Conservation (phyloP, 352 stramenopile genomes). For the Globisporangium radiosum region DNA sequence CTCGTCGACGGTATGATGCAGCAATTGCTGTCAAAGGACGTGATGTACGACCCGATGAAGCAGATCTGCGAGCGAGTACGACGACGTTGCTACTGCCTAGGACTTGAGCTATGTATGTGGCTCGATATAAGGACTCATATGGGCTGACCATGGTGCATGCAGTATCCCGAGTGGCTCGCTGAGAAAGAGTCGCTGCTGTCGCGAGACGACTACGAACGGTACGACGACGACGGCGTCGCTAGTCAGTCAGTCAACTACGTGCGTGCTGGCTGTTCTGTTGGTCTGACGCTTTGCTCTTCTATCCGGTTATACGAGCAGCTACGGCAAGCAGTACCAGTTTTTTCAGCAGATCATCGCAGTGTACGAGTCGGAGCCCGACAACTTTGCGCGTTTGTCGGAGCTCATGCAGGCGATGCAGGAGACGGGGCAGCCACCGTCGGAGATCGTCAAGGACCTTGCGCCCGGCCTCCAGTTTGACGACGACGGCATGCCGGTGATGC, state of each 20-base stretch:
- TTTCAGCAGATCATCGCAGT: conserved; percentile 96
- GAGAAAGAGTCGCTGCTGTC: conserved; percentile 87
- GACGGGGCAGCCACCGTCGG: conserved; percentile 92
- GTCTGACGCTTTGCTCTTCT: not conserved
- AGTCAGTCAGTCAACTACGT: no score
- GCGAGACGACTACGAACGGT: conserved; percentile 90
- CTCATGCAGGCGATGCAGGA: conserved; percentile 96
- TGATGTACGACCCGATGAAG: conserved; percentile 99
- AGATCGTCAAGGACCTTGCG: conserved; percentile 98
- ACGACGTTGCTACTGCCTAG: not conserved
- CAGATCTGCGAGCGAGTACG: conserved; percentile 86
- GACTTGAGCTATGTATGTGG: no score
- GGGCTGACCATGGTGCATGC: not conserved
- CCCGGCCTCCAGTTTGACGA: conserved; percentile 61
- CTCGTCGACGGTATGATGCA: conserved; percentile 98
- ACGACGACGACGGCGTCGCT: not conserved
- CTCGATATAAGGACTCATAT: no score
- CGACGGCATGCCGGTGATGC: conserved; percentile 96
- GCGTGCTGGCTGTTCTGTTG: no score
- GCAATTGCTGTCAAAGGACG: conserved; percentile 95
- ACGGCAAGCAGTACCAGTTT: conserved; percentile 96
- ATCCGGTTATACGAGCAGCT: conserved; percentile 30
- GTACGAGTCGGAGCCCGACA: conserved; percentile 96
- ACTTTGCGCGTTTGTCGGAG: conserved; percentile 93
- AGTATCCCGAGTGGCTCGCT: conserved; percentile 96